phyloP scores from a whole-genome alignment of 495 filamentous ascomycete genomes.

The Amniculicola lignicola region DNA sequence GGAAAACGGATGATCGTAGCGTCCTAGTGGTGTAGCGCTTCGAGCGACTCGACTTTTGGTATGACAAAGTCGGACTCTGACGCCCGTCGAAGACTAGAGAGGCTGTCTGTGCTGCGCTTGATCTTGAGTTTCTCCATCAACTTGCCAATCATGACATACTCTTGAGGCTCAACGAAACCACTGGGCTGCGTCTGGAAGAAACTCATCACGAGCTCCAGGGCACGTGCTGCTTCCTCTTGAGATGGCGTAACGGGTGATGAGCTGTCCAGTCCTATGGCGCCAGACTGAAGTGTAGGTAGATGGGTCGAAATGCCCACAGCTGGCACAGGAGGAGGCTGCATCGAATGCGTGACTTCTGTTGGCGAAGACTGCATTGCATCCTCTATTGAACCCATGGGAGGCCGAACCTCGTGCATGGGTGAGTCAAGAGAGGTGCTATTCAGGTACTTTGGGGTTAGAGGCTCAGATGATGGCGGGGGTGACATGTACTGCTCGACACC shows the following conservation, averaged over 20 bases:
- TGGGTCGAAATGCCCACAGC: conserved; percentile 18
- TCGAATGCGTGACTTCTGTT: conserved; percentile 48
- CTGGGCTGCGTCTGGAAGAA: conserved; percentile 76
- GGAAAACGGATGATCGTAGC: too few species aligned
- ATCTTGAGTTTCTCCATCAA: conserved; percentile 85
- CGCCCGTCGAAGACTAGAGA: conserved; percentile 46
- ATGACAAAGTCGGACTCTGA: conserved; percentile 24
- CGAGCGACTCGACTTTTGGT: conserved; percentile 15
- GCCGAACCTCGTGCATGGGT: conserved; percentile 58
- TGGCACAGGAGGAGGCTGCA: conserved; percentile 47
- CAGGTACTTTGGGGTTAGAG: conserved; percentile 62
- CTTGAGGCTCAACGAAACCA: conserved; percentile 71
- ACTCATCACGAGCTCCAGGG: conserved; percentile 78
- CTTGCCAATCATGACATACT: conserved; percentile 78
- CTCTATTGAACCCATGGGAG: conserved; percentile 51
- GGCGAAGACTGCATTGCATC: conserved; percentile 46
- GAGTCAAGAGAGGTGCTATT: conserved; percentile 65
- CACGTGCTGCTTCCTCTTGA: conserved; percentile 82
- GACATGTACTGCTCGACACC: conserved; percentile 66
- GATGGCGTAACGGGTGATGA: conserved; percentile 51
- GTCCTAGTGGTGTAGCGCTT: conserved; percentile 9
- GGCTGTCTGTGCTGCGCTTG: conserved; percentile 47
- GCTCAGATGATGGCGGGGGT: conserved; percentile 58
- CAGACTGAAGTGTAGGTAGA: conserved; percentile 4
- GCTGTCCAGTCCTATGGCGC: conserved; percentile 33